A percentile compares a stretch with the other conserved stretches of the same genome.
Evolutionary conservation across 352 stramenopile genomes (phyloP).

Genomic region (Pythium chondricola): DNA sequence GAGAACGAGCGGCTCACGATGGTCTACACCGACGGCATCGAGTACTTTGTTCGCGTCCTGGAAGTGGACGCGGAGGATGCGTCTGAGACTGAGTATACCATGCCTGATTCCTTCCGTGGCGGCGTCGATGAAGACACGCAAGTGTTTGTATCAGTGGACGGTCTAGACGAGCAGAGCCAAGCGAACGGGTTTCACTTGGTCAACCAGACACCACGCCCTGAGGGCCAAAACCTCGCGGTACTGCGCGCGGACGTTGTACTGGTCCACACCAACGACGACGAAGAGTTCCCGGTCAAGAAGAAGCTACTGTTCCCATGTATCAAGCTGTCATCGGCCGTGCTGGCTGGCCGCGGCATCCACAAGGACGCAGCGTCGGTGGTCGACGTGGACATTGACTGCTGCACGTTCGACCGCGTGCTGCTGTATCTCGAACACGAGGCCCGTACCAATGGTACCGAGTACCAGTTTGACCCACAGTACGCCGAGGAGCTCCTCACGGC

Average conservation of each 20-base stretch:
- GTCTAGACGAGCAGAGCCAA: conserved; percentile 16
- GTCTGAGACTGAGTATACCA: conserved; percentile 77
- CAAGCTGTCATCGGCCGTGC: conserved; percentile 74
- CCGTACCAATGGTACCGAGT: conserved; percentile 50
- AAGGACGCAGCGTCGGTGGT: conserved; percentile 59
- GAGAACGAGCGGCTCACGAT: conserved; percentile 77
- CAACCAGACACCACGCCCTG: conserved; percentile 21
- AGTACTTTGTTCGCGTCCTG: conserved; percentile 69
- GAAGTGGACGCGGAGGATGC: conserved; percentile 66
- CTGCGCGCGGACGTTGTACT: conserved; percentile 69
- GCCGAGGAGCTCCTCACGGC: conserved; percentile 65
- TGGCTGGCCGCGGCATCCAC: conserved; percentile 66
- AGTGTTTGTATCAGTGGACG: conserved; percentile 57
- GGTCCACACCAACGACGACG: conserved; percentile 76
- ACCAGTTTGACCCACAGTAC: conserved; percentile 78
- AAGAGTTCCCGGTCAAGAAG: conserved; percentile 88
- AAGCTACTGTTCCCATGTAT: conserved; percentile 88
- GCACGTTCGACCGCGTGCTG: conserved; percentile 85
- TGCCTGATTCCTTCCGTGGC: conserved; percentile 77
- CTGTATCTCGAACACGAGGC: conserved; percentile 84
- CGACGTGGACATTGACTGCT: conserved; percentile 79
- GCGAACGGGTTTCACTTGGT: conserved; percentile 30
- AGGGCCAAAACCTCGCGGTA: conserved; percentile 26
- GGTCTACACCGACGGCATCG: conserved; percentile 32
- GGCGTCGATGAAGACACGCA: conserved; percentile 50